These are phyloP conservation scores for Symbiotaphrina buchneri DNA, from an alignment of 495 filamentous ascomycete species.

Conservation along the genomic window DNA sequence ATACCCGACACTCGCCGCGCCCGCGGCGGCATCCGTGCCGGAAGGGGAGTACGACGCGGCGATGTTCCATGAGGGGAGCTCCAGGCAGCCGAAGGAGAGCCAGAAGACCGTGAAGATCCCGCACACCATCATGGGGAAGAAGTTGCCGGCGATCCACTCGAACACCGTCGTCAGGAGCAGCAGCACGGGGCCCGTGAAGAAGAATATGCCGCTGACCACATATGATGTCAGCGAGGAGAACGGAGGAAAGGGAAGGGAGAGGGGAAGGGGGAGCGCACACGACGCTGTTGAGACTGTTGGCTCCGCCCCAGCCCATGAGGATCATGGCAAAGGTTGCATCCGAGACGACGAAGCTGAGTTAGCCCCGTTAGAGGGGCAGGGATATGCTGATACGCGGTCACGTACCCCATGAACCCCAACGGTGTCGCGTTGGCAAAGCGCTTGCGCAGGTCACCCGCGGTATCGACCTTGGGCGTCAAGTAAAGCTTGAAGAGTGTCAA, in stretches of 20 bases:
- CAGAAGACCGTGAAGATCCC: slow-evolving; percentile 32
- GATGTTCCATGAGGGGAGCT: slow-evolving; percentile 26
- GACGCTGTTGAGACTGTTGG: slow-evolving; percentile 20
- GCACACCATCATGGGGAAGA: slow-evolving; percentile 32
- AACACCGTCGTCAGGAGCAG: slow-evolving; percentile 23
- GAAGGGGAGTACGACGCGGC: slow-evolving; percentile 22
- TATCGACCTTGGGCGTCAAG: too few species aligned
- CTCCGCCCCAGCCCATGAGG: slow-evolving; percentile 32
- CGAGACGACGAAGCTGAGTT: too few species aligned
- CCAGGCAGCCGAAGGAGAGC: slow-evolving; percentile 27
- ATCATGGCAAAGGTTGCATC: too few species aligned
- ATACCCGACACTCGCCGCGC: slow-evolving; percentile 18
- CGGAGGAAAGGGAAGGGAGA: too few species aligned
- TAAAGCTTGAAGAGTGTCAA: too few species aligned
- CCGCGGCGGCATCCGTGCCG: slow-evolving; percentile 17
- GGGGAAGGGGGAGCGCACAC: slow-evolving; percentile 15
- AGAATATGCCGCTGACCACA: slow-evolving; percentile 27
- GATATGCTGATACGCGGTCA: too few species aligned
- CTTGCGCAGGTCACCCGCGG: too few species aligned
- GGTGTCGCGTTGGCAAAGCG: too few species aligned
- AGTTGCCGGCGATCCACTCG: slow-evolving; percentile 28
- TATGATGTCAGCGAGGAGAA: slow-evolving; percentile 4
- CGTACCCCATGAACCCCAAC: too few species aligned
- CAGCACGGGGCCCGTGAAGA: slow-evolving; percentile 26
- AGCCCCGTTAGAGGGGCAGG: too few species aligned